phyloP scores from a whole-genome alignment of 768 basidiomycete genomes.

The Postia placenta region DNA sequence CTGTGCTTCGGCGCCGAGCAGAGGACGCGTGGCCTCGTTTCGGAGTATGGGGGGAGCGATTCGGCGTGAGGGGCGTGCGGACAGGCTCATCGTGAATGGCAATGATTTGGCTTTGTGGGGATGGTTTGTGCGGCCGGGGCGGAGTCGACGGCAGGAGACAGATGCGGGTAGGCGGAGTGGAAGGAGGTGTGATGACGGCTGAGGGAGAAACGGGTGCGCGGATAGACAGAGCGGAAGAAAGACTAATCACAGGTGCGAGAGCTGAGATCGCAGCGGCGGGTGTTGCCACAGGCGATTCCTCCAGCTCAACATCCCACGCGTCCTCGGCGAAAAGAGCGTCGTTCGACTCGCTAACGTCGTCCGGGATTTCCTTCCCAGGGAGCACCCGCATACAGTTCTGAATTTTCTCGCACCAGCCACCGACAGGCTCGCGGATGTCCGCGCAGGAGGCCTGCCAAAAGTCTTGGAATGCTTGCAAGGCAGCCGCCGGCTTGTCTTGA shows the following conservation, averaged over 20 bases:
- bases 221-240: background rate
- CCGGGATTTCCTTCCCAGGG: background rate
- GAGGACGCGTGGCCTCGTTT: constrained; percentile 11
- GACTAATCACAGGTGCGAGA: constrained; percentile 5
- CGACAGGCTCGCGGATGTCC: constrained; percentile 31
- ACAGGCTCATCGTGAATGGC: background rate
- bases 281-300: constrained; percentile 5
- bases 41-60: constrained; percentile 15
- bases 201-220: constrained; percentile 1
- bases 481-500: constrained; percentile 35
- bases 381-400: constrained; percentile 26
- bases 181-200: background rate
- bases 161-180: constrained; percentile 10
- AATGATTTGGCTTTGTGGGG: background rate
- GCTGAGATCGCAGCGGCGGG: background rate
- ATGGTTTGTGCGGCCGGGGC: constrained; percentile 1
- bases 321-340: background rate
- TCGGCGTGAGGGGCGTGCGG: constrained; percentile 12
- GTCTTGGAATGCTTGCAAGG: constrained; percentile 47
- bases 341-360: constrained; percentile 1
- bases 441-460: constrained; percentile 56
- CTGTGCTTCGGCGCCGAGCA: constrained; percentile 20
- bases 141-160: background rate
- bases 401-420: constrained; percentile 52
- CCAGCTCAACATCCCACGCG: constrained; percentile 9